Percentiles rank a stretch among this genome's conserved stretches.
These are phyloP conservation scores for Pseudogymnoascus sp. DNA, from an alignment of 2,329 filamentous ascomycete species.

Conservation along the genomic window DNA sequence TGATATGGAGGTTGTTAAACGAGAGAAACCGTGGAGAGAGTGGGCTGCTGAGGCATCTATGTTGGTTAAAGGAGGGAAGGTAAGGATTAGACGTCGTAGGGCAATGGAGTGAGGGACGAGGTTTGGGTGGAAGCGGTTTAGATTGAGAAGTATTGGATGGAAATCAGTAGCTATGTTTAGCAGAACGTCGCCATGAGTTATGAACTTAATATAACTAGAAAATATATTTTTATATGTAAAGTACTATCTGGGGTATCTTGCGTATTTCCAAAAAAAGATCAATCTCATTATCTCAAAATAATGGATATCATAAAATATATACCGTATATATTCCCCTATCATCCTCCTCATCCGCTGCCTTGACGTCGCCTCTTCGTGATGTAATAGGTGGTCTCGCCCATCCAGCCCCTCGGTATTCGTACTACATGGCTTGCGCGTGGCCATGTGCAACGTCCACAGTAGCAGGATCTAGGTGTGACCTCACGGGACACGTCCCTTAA, in stretches of 20 bases:
- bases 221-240: neutral
- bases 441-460: neutral
- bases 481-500: neutral
- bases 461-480: neutral
- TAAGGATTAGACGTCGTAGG: slow-evolving; percentile 15
- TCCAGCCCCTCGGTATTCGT: neutral
- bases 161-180: too few relatives aligned
- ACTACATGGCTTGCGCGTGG: neutral
- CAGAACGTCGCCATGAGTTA: neutral
- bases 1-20: slow-evolving; percentile 20
- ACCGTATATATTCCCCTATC: neutral
- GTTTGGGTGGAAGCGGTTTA: neutral
- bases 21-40: slow-evolving; percentile 20
- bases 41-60: slow-evolving; percentile 22
- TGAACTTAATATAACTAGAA: neutral
- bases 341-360: neutral
- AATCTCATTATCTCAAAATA: neutral
- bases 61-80: slow-evolving; percentile 22
- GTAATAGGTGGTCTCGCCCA: neutral
- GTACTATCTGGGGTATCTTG: neutral
- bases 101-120: neutral
- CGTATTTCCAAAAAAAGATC: neutral
- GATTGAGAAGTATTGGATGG: too few relatives aligned
- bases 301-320: neutral
- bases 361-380: neutral